These are phyloP conservation scores for Phytophthora pini DNA, from an alignment of 352 stramenopile species.

Conservation along the genomic window DNA sequence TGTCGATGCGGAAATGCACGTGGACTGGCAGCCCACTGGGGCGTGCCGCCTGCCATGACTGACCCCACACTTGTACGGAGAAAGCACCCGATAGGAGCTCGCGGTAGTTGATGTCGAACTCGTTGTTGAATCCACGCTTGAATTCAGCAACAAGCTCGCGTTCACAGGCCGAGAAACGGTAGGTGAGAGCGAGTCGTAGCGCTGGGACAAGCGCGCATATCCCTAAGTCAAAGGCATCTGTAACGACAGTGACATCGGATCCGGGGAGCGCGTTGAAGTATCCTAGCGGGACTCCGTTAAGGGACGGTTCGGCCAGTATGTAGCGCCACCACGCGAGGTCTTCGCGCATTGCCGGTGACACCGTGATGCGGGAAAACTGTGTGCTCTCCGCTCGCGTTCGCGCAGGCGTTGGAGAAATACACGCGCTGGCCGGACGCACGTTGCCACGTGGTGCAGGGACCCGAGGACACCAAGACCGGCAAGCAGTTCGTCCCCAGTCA, in stretches of 20 bases:
- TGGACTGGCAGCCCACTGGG: not conserved
- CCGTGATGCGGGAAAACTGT: not conserved
- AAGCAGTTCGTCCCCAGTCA: too few relatives aligned
- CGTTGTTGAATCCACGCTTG: not conserved
- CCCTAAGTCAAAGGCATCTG: not conserved
- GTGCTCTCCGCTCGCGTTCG: not conserved
- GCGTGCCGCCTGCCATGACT: not conserved
- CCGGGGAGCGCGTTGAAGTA: not conserved
- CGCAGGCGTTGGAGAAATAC: constrained; percentile 8
- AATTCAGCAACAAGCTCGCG: not conserved
- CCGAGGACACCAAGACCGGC: not conserved
- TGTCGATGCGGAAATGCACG: constrained; percentile 28
- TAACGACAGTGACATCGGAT: not conserved
- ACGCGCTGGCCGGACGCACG: not conserved
- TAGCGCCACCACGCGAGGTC: constrained; percentile 2
- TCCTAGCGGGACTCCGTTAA: not conserved
- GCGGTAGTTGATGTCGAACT: constrained; percentile 40
- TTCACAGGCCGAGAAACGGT: not conserved
- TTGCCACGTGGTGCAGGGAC: constrained; percentile 1
- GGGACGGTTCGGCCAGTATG: not conserved
- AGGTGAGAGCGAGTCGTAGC: not conserved
- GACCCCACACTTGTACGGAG: constrained; percentile 2
- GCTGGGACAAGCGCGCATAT: not conserved
- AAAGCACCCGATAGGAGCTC: constrained; percentile 19
- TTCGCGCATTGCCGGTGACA: not conserved